Conservation (phyloP, 2,329 filamentous ascomycete genomes). For the Fusarium camptoceras region DNA sequence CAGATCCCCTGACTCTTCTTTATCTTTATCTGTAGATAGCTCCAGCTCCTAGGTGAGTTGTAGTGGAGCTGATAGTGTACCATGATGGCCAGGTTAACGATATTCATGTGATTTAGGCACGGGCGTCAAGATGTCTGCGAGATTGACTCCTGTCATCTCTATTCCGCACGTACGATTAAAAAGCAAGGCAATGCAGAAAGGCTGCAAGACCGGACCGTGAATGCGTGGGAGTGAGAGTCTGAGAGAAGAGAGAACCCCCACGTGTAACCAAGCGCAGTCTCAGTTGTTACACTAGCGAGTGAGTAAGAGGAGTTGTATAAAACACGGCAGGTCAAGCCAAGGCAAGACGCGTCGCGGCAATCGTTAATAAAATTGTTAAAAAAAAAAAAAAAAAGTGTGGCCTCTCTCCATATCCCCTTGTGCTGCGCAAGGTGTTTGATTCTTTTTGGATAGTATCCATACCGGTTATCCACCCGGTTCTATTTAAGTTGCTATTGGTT, state of each 20-base stretch:
- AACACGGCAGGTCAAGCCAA: not conserved
- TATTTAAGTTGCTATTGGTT: not conserved
- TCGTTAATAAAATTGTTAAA: conserved; percentile 21
- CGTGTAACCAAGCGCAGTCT: not conserved
- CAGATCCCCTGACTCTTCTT: not conserved
- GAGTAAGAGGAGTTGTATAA: conserved; percentile 17
- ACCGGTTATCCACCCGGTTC: not conserved
- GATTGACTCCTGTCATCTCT: conserved; percentile 1
- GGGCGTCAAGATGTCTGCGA: conserved; percentile 6
- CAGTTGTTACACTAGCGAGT: conserved; percentile 18
- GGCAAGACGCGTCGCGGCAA: conserved; percentile 21
- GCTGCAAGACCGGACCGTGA: not conserved
- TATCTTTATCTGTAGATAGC: conserved; percentile 35
- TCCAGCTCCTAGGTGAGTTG: conserved; percentile 28
- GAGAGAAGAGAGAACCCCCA: not conserved
- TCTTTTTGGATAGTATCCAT: conserved; percentile 22
- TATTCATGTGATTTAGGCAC: not conserved
- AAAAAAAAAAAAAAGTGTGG: not conserved
- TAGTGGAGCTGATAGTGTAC: conserved; percentile 1
- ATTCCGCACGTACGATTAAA: not conserved
- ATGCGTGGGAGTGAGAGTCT: not conserved
- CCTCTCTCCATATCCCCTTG: not conserved
- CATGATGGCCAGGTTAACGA: not conserved
- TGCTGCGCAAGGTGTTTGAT: conserved; percentile 26
- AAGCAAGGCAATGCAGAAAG: not conserved